These are phyloP conservation scores for Puccinia hordei DNA, from an alignment of 1,284 basidiomycete genomes.

Conservation along the genomic window DNA sequence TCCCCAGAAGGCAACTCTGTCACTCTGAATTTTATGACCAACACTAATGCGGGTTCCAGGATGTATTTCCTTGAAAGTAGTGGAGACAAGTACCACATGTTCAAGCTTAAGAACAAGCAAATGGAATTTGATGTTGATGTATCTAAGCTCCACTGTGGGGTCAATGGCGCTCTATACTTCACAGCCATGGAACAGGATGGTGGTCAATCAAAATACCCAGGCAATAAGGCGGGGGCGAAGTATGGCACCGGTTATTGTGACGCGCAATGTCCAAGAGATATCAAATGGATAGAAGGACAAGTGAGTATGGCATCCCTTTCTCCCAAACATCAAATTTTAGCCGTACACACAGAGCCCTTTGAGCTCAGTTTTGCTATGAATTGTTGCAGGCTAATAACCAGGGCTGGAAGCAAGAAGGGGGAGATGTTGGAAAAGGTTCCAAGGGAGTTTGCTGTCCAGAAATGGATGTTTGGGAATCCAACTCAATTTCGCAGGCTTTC, in stretches of 20 bases:
- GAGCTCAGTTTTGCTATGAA: background rate
- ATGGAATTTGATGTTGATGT: slow-evolving; percentile 34
- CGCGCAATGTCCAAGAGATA: slow-evolving; percentile 62
- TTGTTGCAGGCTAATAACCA: slow-evolving; percentile 60
- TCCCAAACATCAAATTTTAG: background rate
- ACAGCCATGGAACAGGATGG: slow-evolving; percentile 56
- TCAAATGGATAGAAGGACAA: slow-evolving; percentile 66
- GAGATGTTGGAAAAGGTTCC: slow-evolving; percentile 62
- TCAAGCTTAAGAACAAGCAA: slow-evolving; percentile 31
- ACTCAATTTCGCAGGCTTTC: slow-evolving; percentile 20
- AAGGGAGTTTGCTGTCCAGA: slow-evolving; percentile 62
- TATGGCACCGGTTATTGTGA: slow-evolving; percentile 58
- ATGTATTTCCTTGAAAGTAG: slow-evolving; percentile 2
- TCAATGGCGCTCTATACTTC: slow-evolving; percentile 61
- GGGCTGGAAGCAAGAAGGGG: slow-evolving; percentile 53
- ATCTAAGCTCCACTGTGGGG: slow-evolving; percentile 44
- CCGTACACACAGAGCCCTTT: background rate
- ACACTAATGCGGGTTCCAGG: background rate
- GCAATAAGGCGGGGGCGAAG: slow-evolving; percentile 13
- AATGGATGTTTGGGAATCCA: slow-evolving; percentile 62
- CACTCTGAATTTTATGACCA: background rate
- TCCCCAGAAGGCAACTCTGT: background rate
- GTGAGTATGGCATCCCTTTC: slow-evolving; percentile 57
- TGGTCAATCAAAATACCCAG: slow-evolving; percentile 52
- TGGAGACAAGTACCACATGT: slow-evolving; percentile 22